Evolutionary conservation across 2,329 filamentous ascomycete species (phyloP).

Genomic region (Immersiporthe knoxdaviesiana): DNA sequence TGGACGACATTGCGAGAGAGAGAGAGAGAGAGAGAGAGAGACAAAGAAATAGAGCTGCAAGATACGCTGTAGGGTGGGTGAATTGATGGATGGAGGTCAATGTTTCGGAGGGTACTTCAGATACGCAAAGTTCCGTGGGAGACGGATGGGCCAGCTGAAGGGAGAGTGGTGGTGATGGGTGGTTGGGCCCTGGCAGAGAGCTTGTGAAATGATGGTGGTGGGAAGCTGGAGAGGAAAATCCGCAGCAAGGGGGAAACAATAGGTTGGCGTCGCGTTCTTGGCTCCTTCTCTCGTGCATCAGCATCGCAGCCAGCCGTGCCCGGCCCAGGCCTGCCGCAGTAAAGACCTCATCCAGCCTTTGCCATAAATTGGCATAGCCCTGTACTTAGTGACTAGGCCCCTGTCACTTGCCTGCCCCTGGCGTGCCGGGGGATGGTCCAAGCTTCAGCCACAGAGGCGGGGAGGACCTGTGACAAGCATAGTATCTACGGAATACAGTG

Average conservation of each 20-base stretch:
- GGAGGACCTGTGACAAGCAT: background rate
- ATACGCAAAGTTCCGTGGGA: background rate
- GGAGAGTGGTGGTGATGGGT: background rate
- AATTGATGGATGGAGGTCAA: background rate
- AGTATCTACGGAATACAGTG: too few relatives aligned
- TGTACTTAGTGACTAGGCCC: constrained; percentile 1
- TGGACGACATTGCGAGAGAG: constrained; percentile 16
- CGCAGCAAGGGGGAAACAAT: constrained; percentile 1
- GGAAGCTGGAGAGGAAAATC: constrained; percentile 4
- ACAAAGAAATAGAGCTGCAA: background rate
- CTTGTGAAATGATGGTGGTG: background rate
- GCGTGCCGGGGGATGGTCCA: constrained; percentile 2
- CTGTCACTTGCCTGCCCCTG: background rate
- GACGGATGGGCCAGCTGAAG: background rate
- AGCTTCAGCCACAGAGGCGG: constrained; percentile 12
- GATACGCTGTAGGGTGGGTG: background rate
- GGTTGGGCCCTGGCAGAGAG: background rate
- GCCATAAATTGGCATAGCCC: background rate
- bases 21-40: too few relatives aligned
- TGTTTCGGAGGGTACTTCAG: background rate
- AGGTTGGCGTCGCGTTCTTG: constrained; percentile 18
- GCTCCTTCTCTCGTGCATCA: background rate
- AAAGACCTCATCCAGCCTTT: constrained; percentile 10
- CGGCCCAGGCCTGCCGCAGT: background rate
- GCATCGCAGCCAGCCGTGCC: constrained; percentile 1